Base-by-base conservation (phyloP, 2,329 filamentous ascomycete genomes). In the Penicillium fuscoglaucum region DNA sequence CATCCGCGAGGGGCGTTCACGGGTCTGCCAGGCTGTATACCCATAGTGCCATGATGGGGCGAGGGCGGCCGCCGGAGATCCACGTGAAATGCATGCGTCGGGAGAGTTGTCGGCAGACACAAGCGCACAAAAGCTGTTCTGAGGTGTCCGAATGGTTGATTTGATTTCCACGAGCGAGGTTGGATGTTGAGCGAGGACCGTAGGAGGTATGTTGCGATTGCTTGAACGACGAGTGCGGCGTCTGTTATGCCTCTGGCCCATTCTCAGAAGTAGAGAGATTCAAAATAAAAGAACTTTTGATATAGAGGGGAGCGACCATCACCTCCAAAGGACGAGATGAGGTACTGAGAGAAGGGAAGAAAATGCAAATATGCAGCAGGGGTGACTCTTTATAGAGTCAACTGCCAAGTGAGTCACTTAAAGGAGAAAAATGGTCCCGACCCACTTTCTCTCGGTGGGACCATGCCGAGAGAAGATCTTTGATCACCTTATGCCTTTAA, bases 181-280 rank as follows among this genome's bases (percentile, higher is more conserved):
- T 10, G 59, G 43, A 40, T 39, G 13, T n/a, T 58, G 54, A 48
- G 29, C 35, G 49, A 56, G 12, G 61, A 47, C 52, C 40, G 61
- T 44, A 26, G 49, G 35, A 37, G 60, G 26, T 29, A 19, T 21
- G 13, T 35, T 66, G 63, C 68, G 67, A 60, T 75, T 72, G 64
- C 72, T 73, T 57, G 72, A 74, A 61, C 75, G 74, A 61, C 77
- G 74, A 60, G 74, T 77, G 51, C 76, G 75, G 61, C 78, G 74
- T 71, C 78, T 72, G 61, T 80, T 80, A 62, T 80, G 78, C 63
- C 76, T 76, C 64, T 79, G 78, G 67, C 77, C 77, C 77, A 79
- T 79, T 61, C 66, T 73, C 59, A 19, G 46, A 47, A 47, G 48
- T 53, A 28, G 15, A 26, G 24, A 45, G 15, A 24, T n/a, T 45